Evolutionary conservation across 2,329 filamentous ascomycete species (phyloP), one percentile per base, ranked within the genome.

Genomic region (Aspergillus fumigatiaffinis): DNA sequence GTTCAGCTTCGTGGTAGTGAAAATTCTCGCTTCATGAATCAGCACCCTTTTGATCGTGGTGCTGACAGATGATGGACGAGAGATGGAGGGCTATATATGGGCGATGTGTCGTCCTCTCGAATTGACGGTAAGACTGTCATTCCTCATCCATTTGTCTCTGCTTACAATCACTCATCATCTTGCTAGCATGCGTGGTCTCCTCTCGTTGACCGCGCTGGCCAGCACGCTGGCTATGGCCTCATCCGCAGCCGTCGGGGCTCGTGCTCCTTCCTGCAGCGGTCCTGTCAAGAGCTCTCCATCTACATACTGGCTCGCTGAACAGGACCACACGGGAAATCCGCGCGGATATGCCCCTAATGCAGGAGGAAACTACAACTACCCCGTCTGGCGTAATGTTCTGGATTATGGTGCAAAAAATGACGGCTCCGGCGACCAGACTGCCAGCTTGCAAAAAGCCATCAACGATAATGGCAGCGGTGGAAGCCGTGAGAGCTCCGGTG

Each of bases 341-440:
- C 58, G 66, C 10, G 68, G 67, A 2, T 62, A 63, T 23, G 68
- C 68, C 4, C 68, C 68, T 4, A 63, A 65, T 4, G 55, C 55
- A 7, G 54, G 50, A 17, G 32, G 32, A 23, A 52, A 53, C 32
- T 53, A 52, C 1, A 58, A 60, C 1, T 71, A 71, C 47, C 60
- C 63, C 0, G 68, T 71, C 0, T 71, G 65, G 35, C 68, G 69
- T 4, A 71, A 71, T 52, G 66, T 65, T 2, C 61, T 65, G 59
- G 59, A 68, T 44, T 71, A 71, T 53, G 51, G 50, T 1, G 69
- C 61, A 6, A 42, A 54, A 14, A 66, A 66, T 23, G 66, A 71
- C 44, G 69, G 69, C 1, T 54, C 58, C 0, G 64, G 63, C 8
- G 64, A 71, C 25, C 67, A 70, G 42, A 66, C 65, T 1, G 56